Base-by-base conservation (phyloP, 176 grass and related monocot genomes). In the Phoenix dactylifera region DNA sequence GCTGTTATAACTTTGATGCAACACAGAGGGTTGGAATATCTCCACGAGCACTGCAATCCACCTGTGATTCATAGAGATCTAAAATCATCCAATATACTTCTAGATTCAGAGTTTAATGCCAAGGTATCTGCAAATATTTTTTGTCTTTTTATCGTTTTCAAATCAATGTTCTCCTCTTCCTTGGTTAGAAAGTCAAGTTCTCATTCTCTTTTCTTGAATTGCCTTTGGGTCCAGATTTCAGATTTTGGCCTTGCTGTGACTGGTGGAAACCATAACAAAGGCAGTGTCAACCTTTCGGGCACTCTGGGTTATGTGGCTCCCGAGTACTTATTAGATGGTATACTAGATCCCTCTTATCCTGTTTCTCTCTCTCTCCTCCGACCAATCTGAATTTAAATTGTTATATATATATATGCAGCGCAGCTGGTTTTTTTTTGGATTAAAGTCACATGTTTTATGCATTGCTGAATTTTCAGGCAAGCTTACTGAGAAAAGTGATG, bases 1-100 rank as follows among this genome's bases (percentile, higher is more conserved):
- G 35, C 10, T 44, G 7, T 44, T 44, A 14, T 44, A 44, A 44
- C 62, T 70, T 55, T 78, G 64, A 72, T 71, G 54, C 55, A 26
- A 50, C 44, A 29, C 78, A 98, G 93, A 84, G 93, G 88, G 65
- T 71, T 98, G 60, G 93, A 98, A 65, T 98, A 98, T 65, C 82
- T 98, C 75, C 93, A 98, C 60, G 93, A 98, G 67, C 88, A 98
- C 77, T 98, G 88, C 70, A 86, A 63, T 17, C 93, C 88, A 39
- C 81, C 87, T 1, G 82, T 92, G 16, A 92, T 92, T 50, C 93
- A 98, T 80, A 98, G 87, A 78, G 93, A 98, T 76, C 70, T 98
- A 35, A 98, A 98, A 57, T 92, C 84, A n/a, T 98, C 93, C 65
- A 98, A 98, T 69, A 83, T 98, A 78, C 93, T 98, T 76, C 75